Percentiles rank a stretch among this genome's conserved stretches.
Conservation (phyloP, 2,329 filamentous ascomycete genomes). For the Colletotrichum tofieldiae region DNA sequence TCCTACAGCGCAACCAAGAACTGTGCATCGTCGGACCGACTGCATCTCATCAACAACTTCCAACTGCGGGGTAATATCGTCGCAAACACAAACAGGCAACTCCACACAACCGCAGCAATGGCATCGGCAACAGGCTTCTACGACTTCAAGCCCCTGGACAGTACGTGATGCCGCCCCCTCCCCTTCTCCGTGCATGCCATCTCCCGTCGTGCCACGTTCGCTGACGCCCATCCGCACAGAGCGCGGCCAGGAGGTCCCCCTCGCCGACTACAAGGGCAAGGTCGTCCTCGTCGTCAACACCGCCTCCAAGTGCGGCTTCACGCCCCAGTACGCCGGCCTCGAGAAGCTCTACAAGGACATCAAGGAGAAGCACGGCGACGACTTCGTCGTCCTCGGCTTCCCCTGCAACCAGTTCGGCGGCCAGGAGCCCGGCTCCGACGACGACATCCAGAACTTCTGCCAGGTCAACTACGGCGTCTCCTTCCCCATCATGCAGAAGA, state of each 20-base stretch:
- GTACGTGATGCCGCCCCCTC: constrained; percentile 65
- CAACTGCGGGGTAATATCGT: constrained; percentile 29
- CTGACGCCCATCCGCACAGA: constrained; percentile 62
- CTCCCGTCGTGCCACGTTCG: constrained; percentile 5
- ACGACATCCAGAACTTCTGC: constrained; percentile 88
- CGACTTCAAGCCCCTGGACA: constrained; percentile 88
- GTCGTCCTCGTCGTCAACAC: constrained; percentile 98
- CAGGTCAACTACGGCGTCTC: constrained; percentile 94
- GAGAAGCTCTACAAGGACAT: constrained; percentile 91
- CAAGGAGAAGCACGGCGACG: constrained; percentile 77
- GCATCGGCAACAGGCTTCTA: constrained; percentile 72
- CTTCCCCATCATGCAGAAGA: constrained; percentile 93
- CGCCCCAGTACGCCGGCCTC: constrained; percentile 91
- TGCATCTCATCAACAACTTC: constrained; percentile 9
- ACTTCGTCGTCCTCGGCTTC: constrained; percentile 93
- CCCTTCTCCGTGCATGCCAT: not conserved
- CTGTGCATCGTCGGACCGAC: not conserved
- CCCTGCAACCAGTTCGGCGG: constrained; percentile 97
- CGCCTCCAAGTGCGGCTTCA: constrained; percentile 98
- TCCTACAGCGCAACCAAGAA: constrained; percentile 8
- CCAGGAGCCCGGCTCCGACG: constrained; percentile 89
- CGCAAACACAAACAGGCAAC: constrained; percentile 8
- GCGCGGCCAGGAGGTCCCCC: constrained; percentile 79
- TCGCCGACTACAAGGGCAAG: constrained; percentile 86
- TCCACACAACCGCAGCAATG: constrained; percentile 49